Conservation (phyloP, 257 asterid genomes). For the Solanum rostratum region DNA sequence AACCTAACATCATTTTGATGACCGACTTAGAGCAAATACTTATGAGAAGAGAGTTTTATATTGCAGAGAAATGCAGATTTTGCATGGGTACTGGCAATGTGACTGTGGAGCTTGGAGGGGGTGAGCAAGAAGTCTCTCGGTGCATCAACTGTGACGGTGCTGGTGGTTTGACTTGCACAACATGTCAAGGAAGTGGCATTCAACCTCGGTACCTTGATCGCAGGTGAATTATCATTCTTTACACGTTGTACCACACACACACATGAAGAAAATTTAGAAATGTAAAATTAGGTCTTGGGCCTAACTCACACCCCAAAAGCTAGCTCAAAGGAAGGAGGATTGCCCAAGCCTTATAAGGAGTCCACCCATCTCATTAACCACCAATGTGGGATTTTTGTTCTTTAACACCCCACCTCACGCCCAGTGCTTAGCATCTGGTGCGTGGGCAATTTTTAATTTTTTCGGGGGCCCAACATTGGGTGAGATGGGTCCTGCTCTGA, state of each 20-base stretch:
- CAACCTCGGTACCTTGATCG: constrained; percentile 99
- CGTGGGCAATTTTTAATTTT: too few relatives aligned
- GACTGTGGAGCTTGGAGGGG: constrained; percentile 75
- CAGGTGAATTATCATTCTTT: constrained; percentile 33
- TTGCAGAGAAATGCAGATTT: constrained; percentile 75
- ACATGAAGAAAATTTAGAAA: background rate
- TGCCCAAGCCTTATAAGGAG: too few relatives aligned
- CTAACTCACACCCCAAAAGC: too few relatives aligned
- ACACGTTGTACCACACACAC: background rate
- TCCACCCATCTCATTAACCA: too few relatives aligned
- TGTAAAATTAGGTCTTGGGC: too few relatives aligned
- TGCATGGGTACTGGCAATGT: constrained; percentile 78
- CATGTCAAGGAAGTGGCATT: constrained; percentile 97
- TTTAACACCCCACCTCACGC: too few relatives aligned
- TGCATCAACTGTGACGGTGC: constrained; percentile 86
- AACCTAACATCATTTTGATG: background rate
- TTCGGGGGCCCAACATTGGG: too few relatives aligned
- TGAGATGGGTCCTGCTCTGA: too few relatives aligned
- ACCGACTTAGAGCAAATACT: background rate
- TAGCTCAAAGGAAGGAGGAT: too few relatives aligned
- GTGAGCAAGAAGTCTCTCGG: constrained; percentile 59
- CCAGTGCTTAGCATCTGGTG: too few relatives aligned
- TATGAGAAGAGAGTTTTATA: background rate
- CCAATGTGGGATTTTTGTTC: too few relatives aligned
- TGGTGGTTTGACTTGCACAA: constrained; percentile 91